Percentiles rank a stretch among this genome's conserved stretches.
phyloP scores from a whole-genome alignment of 1,284 basidiomycete genomes.

The Moesziomyces sp. region DNA sequence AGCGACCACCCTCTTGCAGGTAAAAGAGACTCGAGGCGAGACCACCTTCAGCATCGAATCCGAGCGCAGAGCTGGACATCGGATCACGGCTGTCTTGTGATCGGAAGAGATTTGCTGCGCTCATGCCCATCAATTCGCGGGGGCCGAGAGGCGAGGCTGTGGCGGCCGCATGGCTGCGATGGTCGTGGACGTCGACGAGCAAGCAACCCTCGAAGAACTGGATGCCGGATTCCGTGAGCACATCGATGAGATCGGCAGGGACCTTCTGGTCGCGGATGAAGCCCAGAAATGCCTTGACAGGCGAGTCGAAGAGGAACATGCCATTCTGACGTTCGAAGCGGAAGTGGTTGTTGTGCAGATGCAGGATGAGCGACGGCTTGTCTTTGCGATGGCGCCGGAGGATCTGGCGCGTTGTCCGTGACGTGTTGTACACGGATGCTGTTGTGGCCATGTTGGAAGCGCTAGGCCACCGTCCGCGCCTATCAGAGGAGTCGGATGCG shows the following conservation, averaged over 20 bases:
- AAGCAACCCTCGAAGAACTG: conserved; percentile 65
- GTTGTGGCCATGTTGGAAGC: conserved; percentile 59
- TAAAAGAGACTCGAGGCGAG: conserved; percentile 45
- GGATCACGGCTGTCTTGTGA: neutral
- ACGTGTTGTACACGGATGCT: conserved; percentile 64
- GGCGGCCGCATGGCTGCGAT: conserved; percentile 45
- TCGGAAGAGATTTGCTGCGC: conserved; percentile 1
- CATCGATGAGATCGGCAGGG: conserved; percentile 61
- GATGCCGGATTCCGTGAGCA: conserved; percentile 56
- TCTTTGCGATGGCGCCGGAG: conserved; percentile 62
- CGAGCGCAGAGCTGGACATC: neutral
- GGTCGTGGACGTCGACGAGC: conserved; percentile 65
- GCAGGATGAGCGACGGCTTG: conserved; percentile 60
- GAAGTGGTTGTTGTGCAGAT: conserved; percentile 60
- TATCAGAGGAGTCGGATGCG: neutral
- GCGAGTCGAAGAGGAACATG: conserved; percentile 63
- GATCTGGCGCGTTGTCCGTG: conserved; percentile 64
- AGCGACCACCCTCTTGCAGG: conserved; percentile 54
- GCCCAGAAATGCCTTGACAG: conserved; percentile 58
- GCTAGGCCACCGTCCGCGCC: neutral
- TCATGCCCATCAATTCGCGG: conserved; percentile 27
- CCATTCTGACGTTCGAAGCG: conserved; percentile 65
- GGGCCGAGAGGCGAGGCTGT: conserved; percentile 16
- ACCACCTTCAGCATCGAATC: conserved; percentile 9
- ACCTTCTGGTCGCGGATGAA: conserved; percentile 62